phyloP scores from a whole-genome alignment of 495 filamentous ascomycete species.

The Pyrenula massariospora region DNA sequence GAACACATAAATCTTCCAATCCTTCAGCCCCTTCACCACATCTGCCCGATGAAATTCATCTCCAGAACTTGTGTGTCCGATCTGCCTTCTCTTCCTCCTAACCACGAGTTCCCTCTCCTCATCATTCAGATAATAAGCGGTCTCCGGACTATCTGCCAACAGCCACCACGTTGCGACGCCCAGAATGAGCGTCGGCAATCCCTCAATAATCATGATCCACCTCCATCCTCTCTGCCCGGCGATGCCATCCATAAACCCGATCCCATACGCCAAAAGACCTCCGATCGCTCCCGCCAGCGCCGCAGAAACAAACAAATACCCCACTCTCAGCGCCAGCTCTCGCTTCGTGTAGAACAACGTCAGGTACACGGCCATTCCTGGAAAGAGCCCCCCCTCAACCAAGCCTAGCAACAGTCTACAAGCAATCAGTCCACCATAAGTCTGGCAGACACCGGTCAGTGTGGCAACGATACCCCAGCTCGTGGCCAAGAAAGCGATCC shows the following conservation, averaged over 20 bases:
- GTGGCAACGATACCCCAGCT: conserved; percentile 65
- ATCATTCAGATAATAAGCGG: conserved; percentile 47
- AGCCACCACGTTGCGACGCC: conserved; percentile 50
- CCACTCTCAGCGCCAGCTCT: conserved; percentile 62
- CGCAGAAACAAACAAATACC: conserved; percentile 65
- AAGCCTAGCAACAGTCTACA: conserved; percentile 42
- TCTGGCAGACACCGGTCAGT: conserved; percentile 51
- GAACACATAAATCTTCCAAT: conserved; percentile 60
- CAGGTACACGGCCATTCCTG: conserved; percentile 53
- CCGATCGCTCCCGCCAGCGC: conserved; percentile 68
- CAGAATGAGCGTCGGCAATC: conserved; percentile 53
- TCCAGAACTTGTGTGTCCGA: conserved; percentile 47
- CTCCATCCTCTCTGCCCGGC: conserved; percentile 44
- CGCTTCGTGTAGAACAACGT: conserved; percentile 66
- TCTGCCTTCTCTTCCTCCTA: conserved; percentile 32
- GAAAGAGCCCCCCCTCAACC: conserved; percentile 43
- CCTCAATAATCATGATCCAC: conserved; percentile 58
- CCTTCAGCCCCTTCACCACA: conserved; percentile 35
- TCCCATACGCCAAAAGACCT: conserved; percentile 62
- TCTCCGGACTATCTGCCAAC: conserved; percentile 53
- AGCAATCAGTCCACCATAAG: conserved; percentile 42
- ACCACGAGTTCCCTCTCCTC: conserved; percentile 44
- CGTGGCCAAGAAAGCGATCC: conserved; percentile 50
- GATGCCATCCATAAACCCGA: conserved; percentile 60
- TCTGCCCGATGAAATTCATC: conserved; percentile 48